Base-by-base conservation (phyloP, 2,329 filamentous ascomycete species). In the Aspergillus amoenus region DNA sequence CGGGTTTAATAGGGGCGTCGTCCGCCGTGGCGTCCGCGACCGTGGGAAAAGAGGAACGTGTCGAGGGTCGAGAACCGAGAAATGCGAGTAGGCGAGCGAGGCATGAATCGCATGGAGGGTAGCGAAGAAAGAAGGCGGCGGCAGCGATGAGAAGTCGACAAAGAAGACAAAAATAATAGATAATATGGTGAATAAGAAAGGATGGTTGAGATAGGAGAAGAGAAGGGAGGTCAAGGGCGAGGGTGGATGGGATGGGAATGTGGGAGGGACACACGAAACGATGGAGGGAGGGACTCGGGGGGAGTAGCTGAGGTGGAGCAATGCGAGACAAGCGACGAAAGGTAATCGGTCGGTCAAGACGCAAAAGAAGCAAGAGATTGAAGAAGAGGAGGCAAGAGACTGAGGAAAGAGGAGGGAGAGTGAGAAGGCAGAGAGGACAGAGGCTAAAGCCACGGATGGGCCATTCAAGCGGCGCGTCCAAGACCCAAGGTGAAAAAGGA, bases 71-170 rank as follows among this genome's bases (percentile, higher is more conserved):
- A 56, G 55, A 63, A 55, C 56, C 60, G 64, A 58, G 55, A 56
- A 57, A 54, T 45, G 59, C 57, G 53, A 55, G 61, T 46, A 57
- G 60, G 47, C 59, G 55, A 55, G 59, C 56, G 58, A 55, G 43
- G 43, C 62, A 63, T 63, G 65, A 62, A 57, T 67, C 64, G 65
- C 64, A 63, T 66, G 58, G 65, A 64, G 59, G 49, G 58, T 46
- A 42, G 48, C 39, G 51, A 49, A 32, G 50, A 52, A 39, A 17
- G 55, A 59, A 44, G 49, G 48, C 22, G 15, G 8, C 13, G 34
- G 39, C 42, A 37, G 22, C 32, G 49, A 49, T 56, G 50, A 52
- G 48, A 62, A 52, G 44, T 53, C 48, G 55, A 40, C 52, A 52
- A 54, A 30, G 45, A 41, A 54, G 39, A 32, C 51, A 59, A 54